These are phyloP conservation scores for Crucihimalaya himalaica DNA, from an alignment of 345 rosid species.

Conservation along the genomic window DNA sequence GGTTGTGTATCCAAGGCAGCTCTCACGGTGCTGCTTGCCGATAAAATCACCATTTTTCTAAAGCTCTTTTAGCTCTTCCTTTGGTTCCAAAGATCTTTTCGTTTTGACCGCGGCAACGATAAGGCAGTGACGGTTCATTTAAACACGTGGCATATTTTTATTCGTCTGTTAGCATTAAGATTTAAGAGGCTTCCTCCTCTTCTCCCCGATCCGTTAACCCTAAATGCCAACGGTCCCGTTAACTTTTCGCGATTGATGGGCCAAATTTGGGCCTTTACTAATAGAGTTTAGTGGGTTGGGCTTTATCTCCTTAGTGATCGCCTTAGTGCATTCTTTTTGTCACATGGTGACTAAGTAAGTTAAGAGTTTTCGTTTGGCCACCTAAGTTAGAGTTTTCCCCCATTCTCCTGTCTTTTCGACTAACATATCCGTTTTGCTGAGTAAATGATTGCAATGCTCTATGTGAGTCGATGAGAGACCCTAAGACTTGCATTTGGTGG, in stretches of 20 bases:
- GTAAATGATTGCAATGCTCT: constrained; percentile 16
- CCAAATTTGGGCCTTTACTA: background rate
- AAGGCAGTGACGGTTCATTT: constrained; percentile 20
- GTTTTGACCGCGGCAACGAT: constrained; percentile 14
- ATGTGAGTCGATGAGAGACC: constrained; percentile 9
- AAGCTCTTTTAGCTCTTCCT: background rate
- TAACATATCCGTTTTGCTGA: background rate
- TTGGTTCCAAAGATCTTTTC: background rate
- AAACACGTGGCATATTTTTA: constrained; percentile 1
- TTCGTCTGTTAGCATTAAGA: background rate
- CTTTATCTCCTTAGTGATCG: background rate
- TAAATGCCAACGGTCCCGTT: background rate
- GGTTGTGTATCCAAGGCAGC: constrained; percentile 78
- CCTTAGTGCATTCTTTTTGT: background rate
- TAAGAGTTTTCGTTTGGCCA: background rate
- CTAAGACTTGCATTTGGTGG: constrained; percentile 27
- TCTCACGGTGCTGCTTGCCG: constrained; percentile 45
- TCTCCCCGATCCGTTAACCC: background rate
- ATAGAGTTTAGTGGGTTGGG: background rate
- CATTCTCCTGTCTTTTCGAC: background rate
- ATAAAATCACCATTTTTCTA: constrained; percentile 39
- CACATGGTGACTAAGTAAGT: background rate
- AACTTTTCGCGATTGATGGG: background rate
- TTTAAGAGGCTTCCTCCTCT: background rate
- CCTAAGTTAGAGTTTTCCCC: too few species aligned